phyloP scores from a whole-genome alignment of 2,329 filamentous ascomycete genomes.

The Elsinoe fawcettii region DNA sequence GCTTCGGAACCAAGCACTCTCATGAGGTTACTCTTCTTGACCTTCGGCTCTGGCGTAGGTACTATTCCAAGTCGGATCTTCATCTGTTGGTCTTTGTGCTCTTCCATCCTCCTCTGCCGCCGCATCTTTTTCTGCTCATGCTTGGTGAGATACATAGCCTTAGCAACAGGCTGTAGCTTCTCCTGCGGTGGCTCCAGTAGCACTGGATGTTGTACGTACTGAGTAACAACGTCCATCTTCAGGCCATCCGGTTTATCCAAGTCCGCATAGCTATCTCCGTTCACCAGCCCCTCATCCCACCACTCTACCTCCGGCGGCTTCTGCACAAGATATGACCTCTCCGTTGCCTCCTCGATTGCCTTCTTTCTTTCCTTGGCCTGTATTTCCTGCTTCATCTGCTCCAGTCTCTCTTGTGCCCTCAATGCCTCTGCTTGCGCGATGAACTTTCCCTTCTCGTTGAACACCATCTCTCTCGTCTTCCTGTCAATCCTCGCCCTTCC shows the following conservation, averaged over 20 bases:
- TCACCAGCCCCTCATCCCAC: conserved; percentile 91
- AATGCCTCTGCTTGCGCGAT: conserved; percentile 88
- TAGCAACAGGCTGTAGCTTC: conserved; percentile 66
- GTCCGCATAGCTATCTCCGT: conserved; percentile 59
- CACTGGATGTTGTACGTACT: conserved; percentile 88
- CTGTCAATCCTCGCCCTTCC: conserved; percentile 52
- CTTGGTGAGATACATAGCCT: conserved; percentile 84
- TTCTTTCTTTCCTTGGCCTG: conserved; percentile 79
- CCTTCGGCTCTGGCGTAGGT: conserved; percentile 85
- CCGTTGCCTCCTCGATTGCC: conserved; percentile 89
- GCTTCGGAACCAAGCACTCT: conserved; percentile 85
- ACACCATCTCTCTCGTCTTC: conserved; percentile 68
- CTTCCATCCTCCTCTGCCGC: conserved; percentile 80
- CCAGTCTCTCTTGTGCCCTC: conserved; percentile 76
- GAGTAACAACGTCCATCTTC: conserved; percentile 60
- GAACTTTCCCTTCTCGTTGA: conserved; percentile 96
- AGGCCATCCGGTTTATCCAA: conserved; percentile 44
- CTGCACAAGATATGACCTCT: conserved; percentile 82
- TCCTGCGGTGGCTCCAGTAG: conserved; percentile 87
- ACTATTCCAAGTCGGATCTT: conserved; percentile 89
- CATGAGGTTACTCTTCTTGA: conserved; percentile 98
- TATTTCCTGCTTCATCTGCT: conserved; percentile 91
- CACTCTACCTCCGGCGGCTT: conserved; percentile 84
- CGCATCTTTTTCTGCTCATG: conserved; percentile 89
- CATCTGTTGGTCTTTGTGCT: conserved; percentile 91